Evolutionary conservation across 2,329 filamentous ascomycete genomes (phyloP).

Genomic region (Dichotomopilus funicola): DNA sequence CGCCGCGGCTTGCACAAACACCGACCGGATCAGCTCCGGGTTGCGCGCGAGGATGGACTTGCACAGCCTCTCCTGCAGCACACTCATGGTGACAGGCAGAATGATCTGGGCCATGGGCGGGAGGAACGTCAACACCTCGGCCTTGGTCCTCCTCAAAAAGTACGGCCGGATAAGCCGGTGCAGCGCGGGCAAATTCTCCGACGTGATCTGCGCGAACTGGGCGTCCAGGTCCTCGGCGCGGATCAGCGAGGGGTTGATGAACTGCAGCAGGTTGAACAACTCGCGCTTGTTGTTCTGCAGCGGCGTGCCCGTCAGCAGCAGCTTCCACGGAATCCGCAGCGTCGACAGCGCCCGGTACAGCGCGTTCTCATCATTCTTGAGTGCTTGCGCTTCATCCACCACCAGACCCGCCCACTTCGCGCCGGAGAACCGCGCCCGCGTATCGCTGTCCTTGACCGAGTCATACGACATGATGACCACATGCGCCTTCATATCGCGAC

Average conservation of each 20-base stretch:
- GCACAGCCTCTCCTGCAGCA: slow-evolving; percentile 88
- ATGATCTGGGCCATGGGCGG: slow-evolving; percentile 94
- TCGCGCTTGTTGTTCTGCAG: slow-evolving; percentile 94
- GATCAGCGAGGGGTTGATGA: slow-evolving; percentile 61
- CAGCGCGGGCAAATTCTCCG: slow-evolving; percentile 72
- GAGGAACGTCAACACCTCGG: slow-evolving; percentile 81
- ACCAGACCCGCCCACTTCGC: slow-evolving; percentile 83
- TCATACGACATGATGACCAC: slow-evolving; percentile 95
- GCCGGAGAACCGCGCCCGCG: slow-evolving; percentile 56
- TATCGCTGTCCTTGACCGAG: slow-evolving; percentile 68
- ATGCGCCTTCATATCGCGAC: slow-evolving; percentile 71
- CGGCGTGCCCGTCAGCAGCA: slow-evolving; percentile 85
- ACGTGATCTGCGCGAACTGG: slow-evolving; percentile 70
- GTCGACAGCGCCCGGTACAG: slow-evolving; percentile 69
- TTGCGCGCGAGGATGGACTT: slow-evolving; percentile 91
- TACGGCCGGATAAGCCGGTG: slow-evolving; percentile 76
- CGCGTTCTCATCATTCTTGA: slow-evolving; percentile 86
- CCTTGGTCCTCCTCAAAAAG: slow-evolving; percentile 73
- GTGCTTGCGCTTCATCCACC: slow-evolving; percentile 88
- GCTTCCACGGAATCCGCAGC: slow-evolving; percentile 73
- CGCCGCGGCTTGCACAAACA: slow-evolving; percentile 56
- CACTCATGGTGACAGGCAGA: slow-evolving; percentile 88
- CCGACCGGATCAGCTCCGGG: slow-evolving; percentile 76
- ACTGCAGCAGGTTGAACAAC: slow-evolving; percentile 93
- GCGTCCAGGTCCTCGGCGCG: slow-evolving; percentile 69